phyloP scores from a whole-genome alignment of 441 rosid species.

The Pelargonium cotyledonis region DNA sequence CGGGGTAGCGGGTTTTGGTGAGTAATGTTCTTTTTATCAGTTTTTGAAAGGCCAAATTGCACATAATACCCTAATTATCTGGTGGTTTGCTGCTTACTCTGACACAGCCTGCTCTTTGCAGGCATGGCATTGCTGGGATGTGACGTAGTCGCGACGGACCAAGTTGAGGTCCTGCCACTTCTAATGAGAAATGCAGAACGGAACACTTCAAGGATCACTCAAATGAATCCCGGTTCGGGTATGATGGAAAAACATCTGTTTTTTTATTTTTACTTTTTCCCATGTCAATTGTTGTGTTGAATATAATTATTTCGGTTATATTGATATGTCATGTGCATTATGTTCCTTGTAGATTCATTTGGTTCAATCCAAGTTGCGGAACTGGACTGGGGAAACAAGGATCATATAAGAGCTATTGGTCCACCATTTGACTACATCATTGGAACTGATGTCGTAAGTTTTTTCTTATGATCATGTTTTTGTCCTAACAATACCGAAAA shows the following conservation, averaged over 20 bases:
- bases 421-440: slow-evolving; percentile 87
- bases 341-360: slow-evolving; percentile 53
- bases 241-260: background rate
- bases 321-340: background rate
- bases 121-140: slow-evolving; percentile 93
- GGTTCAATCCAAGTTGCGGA: slow-evolving; percentile 80
- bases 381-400: slow-evolving; percentile 82
- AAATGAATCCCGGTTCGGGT: slow-evolving; percentile 67
- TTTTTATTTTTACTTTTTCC: background rate
- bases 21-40: slow-evolving; percentile 30
- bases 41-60: background rate
- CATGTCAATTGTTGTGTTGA: background rate
- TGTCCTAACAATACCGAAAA: background rate
- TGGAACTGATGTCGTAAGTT: slow-evolving; percentile 90
- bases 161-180: slow-evolving; percentile 70
- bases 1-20: slow-evolving; percentile 94
- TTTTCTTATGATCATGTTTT: background rate
- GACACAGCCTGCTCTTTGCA: slow-evolving; percentile 29
- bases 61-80: too few relatives aligned
- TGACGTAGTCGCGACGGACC: slow-evolving; percentile 78
- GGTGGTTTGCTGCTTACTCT: too few relatives aligned
- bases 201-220: slow-evolving; percentile 65
- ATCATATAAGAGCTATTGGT: slow-evolving; percentile 59
- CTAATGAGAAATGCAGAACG: slow-evolving; percentile 75
- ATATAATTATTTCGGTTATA: background rate